Evolutionary conservation across 345 rosid species (phyloP).

Genomic region (Camelina sativa): DNA sequence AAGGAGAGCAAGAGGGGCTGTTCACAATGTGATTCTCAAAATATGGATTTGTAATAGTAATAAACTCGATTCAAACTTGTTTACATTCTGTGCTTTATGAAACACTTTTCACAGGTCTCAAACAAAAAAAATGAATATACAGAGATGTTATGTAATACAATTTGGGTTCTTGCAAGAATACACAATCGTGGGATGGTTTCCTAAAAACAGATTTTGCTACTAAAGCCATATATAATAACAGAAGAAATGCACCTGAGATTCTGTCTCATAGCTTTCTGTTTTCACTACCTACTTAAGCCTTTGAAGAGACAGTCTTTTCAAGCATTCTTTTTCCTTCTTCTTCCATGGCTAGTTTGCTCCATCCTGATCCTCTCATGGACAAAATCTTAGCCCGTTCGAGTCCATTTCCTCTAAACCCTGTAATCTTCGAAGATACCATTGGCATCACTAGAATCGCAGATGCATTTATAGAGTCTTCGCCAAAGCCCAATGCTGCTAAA

Average conservation of each 20-base stretch:
- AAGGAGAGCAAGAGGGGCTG: conserved; percentile 91
- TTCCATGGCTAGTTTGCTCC: conserved; percentile 57
- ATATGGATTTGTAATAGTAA: conserved; percentile 32
- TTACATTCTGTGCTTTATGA: conserved; percentile 11
- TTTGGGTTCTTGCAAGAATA: conserved; percentile 40
- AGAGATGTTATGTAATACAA: conserved; percentile 37
- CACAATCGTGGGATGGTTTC: conserved; percentile 39
- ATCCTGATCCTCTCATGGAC: conserved; percentile 66
- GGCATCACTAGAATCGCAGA: conserved; percentile 97
- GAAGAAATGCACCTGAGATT: conserved; percentile 40
- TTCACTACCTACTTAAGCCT: conserved; percentile 42
- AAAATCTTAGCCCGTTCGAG: conserved; percentile 68
- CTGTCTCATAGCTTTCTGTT: conserved; percentile 23
- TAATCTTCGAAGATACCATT: conserved; percentile 91
- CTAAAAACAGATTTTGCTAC: conserved; percentile 28
- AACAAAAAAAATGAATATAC: conserved; percentile 32
- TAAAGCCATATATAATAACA: conserved; percentile 30
- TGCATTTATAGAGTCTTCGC: conserved; percentile 93
- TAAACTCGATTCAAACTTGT: conserved; percentile 29
- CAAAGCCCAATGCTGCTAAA: conserved; percentile 69
- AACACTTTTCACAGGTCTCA: conserved; percentile 19
- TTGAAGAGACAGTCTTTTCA: conserved; percentile 44
- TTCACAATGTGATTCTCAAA: conserved; percentile 25
- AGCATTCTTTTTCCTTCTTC: conserved; percentile 49
- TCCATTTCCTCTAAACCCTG: conserved; percentile 79